Base-by-base conservation (phyloP, 2,329 filamentous ascomycete genomes). In the Mollisiaceae sp. region DNA sequence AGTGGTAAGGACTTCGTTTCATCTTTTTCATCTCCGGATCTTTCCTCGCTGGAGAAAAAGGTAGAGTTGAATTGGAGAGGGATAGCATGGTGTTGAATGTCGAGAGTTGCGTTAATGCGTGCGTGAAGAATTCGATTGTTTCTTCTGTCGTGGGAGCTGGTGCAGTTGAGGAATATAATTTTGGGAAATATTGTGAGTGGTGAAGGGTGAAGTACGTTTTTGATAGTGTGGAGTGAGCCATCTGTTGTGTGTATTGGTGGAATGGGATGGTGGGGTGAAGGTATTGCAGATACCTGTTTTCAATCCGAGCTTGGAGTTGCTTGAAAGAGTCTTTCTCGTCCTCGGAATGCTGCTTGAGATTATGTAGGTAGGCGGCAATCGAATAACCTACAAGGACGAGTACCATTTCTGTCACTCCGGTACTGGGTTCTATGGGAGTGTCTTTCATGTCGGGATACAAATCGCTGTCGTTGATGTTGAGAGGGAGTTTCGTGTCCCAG, bases 321-420 rank as follows among this genome's bases (percentile, higher is more conserved):
- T 35, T 12, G 8, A 54, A 12, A 35, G 15, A 20, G 12, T 18
- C 50, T 6, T 24, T 24, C 45, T 6, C 27, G 27, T 27, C 1
- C 1, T 11, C n/a, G 24, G 45, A 8, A 18, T 32, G 22, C 2
- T 27, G 50, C 22, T 35, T 11, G 8, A 35, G 11, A 6, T 15
- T 15, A 12, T 54, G 24, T 5, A 54, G 22, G 14, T 54, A 54
- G 18, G 12, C 5, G 3, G 55, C 62, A 9, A 78, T 70, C 54
- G 77, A 73, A 56, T 70, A 74, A 15, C 75, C 72, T 36, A 75
- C 64, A 4, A 76, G 65, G 54, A 72, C 75, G 61, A 76, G 78
- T 0, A 64, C 22, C 62, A 76, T 75, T 60, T 78, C 77, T 15
- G 76, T 78, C 1, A 72, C 66, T 4, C 64, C 64, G n/a, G 35